Base-by-base conservation (phyloP, 2,329 filamentous ascomycete species). In the Phialophora verrucosa region DNA sequence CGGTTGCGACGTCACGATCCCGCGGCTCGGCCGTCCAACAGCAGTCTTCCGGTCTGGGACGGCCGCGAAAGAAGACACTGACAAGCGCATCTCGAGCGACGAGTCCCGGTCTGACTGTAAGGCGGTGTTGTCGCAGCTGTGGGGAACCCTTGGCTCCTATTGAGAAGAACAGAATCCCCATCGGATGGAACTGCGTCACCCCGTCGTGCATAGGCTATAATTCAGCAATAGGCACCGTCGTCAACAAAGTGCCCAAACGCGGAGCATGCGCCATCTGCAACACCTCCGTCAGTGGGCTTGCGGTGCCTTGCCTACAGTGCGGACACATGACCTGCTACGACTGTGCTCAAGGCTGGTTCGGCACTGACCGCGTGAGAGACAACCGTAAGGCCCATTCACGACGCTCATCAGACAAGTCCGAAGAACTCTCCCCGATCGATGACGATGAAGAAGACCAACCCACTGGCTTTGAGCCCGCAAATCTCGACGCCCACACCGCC, bases 251-350 rank as follows among this genome's bases (percentile, higher is more conserved):
- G 4, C 58, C 68, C 32, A 69, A 70, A 27, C 62, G 58, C 59
- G 71, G 79, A n/a, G 75, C 76, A 59, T 83, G 82, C 67, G 73
- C 78, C 7, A 78, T 83, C 35, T 83, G 82, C 70, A 74, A 76
- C 23, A 78, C 79, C 69, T 73, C 77, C 3, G 74, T 82, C 6
- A 73, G 76, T 59, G 81, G 81, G 27, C 81, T 82, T 72, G 75
- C 82, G 54, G 74, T 79, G 1, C 82, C 82, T 4, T 83, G 82
- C 66, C 73, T 83, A 11, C 76, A 77, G 54, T 83, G 82, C 70
- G 81, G 82, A 20, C 82, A 83, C 64, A 77, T 82, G 20, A 78
- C 77, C 64, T 83, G 82, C 70, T 79, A 80, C 59, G 72, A 76
- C 20, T 83, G 82, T 68, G 80, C 82, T 56, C 73, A 73, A 49